Conservation (phyloP, 2,329 filamentous ascomycete species). For the Ceratocystis lukuohia region DNA sequence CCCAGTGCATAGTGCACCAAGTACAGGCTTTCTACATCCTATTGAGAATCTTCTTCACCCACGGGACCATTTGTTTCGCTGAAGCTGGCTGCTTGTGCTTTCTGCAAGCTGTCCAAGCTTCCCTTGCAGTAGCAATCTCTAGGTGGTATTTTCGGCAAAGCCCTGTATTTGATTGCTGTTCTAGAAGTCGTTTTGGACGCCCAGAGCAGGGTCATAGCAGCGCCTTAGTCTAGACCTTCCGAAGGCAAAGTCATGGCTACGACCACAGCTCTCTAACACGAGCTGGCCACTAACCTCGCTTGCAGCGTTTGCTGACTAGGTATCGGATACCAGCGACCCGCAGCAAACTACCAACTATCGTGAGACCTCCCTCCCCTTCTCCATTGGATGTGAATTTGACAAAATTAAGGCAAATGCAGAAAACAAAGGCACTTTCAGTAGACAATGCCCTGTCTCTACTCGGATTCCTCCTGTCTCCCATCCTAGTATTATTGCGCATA, state of each 20-base stretch:
- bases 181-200: background rate
- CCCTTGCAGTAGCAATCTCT: background rate
- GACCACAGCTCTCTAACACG: background rate
- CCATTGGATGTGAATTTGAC: background rate
- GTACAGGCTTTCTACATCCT: background rate
- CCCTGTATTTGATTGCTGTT: background rate
- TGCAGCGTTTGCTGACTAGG: background rate
- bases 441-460: background rate
- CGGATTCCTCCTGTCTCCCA: background rate
- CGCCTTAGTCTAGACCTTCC: background rate
- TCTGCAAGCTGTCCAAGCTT: constrained; percentile 6
- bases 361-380: background rate
- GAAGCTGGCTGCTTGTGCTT: background rate
- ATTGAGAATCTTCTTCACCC: background rate
- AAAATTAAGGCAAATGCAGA: background rate
- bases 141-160: constrained; percentile 5
- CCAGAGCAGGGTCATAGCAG: background rate
- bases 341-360: background rate
- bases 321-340: background rate
- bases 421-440: background rate
- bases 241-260: background rate
- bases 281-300: background rate
- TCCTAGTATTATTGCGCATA: background rate
- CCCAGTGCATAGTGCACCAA: too few relatives aligned
- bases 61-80: background rate